These are phyloP conservation scores for Cyclotella choctawhatcheeana DNA, from an alignment of 108 stramenopile species.

Conservation along the genomic window DNA sequence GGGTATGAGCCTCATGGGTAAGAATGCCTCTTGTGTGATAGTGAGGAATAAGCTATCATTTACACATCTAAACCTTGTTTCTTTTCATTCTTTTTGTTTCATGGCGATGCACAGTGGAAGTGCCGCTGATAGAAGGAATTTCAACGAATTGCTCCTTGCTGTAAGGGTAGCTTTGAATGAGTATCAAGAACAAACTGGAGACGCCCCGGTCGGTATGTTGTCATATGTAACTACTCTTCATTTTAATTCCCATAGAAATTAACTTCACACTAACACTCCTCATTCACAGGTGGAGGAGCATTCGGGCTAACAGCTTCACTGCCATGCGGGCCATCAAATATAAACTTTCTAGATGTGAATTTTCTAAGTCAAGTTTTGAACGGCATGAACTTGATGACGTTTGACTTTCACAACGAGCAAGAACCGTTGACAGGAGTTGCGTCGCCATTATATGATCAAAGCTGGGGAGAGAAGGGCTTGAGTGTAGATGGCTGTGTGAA, in stretches of 20 bases:
- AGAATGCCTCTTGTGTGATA: not conserved
- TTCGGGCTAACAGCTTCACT: conserved; percentile 17
- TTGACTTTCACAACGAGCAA: conserved; percentile 39
- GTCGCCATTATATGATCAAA: conserved; percentile 45
- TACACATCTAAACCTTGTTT: not conserved
- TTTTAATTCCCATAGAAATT: too few species aligned
- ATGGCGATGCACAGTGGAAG: conserved; percentile 8
- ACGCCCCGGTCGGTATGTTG: conserved; percentile 15
- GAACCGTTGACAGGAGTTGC: conserved; percentile 28
- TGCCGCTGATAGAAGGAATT: conserved; percentile 23
- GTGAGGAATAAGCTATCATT: too few species aligned
- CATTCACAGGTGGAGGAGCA: conserved; percentile 9
- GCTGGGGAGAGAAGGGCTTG: conserved; percentile 33
- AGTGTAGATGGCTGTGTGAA: conserved; percentile 52
- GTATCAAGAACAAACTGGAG: conserved; percentile 28
- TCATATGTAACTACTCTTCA: not conserved
- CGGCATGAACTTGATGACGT: conserved; percentile 40
- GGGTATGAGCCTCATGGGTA: conserved; percentile 36
- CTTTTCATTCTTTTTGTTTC: not conserved
- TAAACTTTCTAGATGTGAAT: conserved; percentile 28
- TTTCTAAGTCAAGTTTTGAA: conserved; percentile 29
- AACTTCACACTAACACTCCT: too few species aligned
- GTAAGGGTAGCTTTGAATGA: conserved; percentile 19
- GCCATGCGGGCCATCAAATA: conserved; percentile 23
- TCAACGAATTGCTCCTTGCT: conserved; percentile 27